Conservation (phyloP, 345 rosid genomes). For the Heritiera littoralis region DNA sequence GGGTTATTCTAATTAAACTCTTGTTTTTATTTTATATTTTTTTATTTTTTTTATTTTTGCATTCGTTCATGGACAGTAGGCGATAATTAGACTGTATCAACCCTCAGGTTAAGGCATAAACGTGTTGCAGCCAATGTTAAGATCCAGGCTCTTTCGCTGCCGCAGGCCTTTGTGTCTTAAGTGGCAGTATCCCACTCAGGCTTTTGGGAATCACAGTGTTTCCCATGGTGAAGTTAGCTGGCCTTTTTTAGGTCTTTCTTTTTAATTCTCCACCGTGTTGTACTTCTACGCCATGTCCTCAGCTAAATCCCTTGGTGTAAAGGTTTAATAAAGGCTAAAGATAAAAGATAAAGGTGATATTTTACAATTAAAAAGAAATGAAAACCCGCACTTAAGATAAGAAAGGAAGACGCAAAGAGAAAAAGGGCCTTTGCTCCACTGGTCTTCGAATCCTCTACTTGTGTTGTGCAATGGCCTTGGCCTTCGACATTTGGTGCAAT, state of each 20-base stretch:
- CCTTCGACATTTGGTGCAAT: not conserved
- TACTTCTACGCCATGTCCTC: not conserved
- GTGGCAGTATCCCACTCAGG: not conserved
- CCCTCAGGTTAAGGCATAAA: too few species aligned
- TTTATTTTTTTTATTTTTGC: too few species aligned
- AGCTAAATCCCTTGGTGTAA: not conserved
- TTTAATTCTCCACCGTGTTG: too few species aligned
- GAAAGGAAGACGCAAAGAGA: not conserved
- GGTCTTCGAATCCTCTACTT: not conserved
- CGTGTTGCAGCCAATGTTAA: too few species aligned
- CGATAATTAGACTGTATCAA: too few species aligned
- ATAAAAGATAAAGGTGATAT: not conserved
- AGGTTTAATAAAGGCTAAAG: too few species aligned
- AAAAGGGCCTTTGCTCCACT: not conserved
- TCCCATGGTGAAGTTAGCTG: not conserved
- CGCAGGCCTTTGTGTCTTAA: not conserved
- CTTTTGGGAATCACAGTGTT: not conserved
- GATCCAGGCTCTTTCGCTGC: not conserved
- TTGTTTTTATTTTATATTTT: too few species aligned
- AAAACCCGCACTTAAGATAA: not conserved
- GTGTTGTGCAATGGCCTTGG: not conserved
- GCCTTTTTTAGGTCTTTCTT: not conserved
- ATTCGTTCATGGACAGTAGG: too few species aligned
- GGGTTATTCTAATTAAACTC: too few species aligned
- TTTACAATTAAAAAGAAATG: not conserved